Evolutionary conservation across 305 asterid genomes (phyloP).

Genomic region (Nicotiana rustica): DNA sequence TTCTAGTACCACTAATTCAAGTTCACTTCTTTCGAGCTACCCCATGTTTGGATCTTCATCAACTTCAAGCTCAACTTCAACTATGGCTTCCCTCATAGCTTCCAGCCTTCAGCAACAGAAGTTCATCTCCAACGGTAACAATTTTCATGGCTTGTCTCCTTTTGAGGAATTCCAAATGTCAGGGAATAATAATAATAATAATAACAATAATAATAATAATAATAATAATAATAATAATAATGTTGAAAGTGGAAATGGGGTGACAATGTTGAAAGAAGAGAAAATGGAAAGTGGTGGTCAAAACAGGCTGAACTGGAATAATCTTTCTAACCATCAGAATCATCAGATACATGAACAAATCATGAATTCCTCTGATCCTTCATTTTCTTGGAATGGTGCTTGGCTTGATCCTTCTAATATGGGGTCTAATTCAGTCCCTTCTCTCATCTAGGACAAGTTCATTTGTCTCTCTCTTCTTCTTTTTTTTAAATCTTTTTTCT

Average conservation of each 20-base stretch:
- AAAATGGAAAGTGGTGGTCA: slow-evolving; percentile 26
- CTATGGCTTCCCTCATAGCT: slow-evolving; percentile 39
- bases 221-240: background rate
- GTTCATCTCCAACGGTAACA: slow-evolving; percentile 20
- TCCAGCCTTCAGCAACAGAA: slow-evolving; percentile 36
- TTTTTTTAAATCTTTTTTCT: background rate
- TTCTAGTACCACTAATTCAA: background rate
- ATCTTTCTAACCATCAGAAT: slow-evolving; percentile 9
- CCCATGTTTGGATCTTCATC: slow-evolving; percentile 26
- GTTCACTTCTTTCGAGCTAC: slow-evolving; percentile 33
- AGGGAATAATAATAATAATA: background rate
- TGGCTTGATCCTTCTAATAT: slow-evolving; percentile 65
- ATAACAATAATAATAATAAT: background rate
- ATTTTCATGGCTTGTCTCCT: slow-evolving; percentile 26
- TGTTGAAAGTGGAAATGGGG: slow-evolving; percentile 19
- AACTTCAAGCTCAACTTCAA: slow-evolving; percentile 19
- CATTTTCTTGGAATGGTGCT: slow-evolving; percentile 39
- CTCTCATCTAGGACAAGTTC: slow-evolving; percentile 51
- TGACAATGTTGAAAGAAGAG: slow-evolving; percentile 21
- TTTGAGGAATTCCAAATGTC: slow-evolving; percentile 36
- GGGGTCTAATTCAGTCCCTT: slow-evolving; percentile 64
- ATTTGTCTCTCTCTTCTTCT: background rate
- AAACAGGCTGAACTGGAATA: slow-evolving; percentile 22
- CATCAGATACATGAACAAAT: slow-evolving; percentile 28
- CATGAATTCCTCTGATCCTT: slow-evolving; percentile 33